Evolutionary conservation across 148 eudicot species (phyloP), one percentile per base, ranked within the genome.

Genomic region (Rhododendron griersonianum): DNA sequence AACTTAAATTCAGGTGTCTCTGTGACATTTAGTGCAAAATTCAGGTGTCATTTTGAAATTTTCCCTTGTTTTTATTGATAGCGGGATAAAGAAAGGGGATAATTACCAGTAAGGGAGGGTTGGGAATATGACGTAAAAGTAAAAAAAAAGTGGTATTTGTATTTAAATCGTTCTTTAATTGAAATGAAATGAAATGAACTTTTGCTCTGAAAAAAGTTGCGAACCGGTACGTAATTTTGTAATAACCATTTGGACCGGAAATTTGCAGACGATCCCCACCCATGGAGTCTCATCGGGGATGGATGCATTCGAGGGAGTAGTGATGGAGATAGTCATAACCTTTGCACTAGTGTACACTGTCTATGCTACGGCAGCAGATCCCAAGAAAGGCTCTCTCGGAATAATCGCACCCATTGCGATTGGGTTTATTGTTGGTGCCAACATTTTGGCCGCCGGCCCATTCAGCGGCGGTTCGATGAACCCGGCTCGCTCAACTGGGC

Each of bases 381-480:
- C 98, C 74, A 94, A 95, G 89, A 95, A 94, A 85, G 98, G 95
- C 81, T 90, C 91, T 51, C 77, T 95, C 4, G 97, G 95, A 79
- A 95, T 83, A 9, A 88, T 95, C 73, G 98, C 98, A 11, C 96
- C 96, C 25, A 89, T 95, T 33, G 97, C 98, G 18, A 95, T 95
- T 76, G 95, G 98, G 23, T 92, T 94, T 92, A 92, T 95, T 81
- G 98, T 95, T 45, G 96, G 96, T 28, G 98, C 98, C 55, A 95
- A 94, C 90, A 95, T 95, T 67, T 85, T 94, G 21, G 98, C 95
- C 30, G 97, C 95, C 0, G 98, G 97, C 79, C 95, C 98, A 78
- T 94, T 95, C 53, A 92, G 94, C 47, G 98, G 98, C 30, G 97
- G 96, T 0, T 95, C 98, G 11, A 95, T 95, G 98, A 95, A 95